Conservation (phyloP, 2,329 filamentous ascomycete species). For the Trichophyton verrucosum region DNA sequence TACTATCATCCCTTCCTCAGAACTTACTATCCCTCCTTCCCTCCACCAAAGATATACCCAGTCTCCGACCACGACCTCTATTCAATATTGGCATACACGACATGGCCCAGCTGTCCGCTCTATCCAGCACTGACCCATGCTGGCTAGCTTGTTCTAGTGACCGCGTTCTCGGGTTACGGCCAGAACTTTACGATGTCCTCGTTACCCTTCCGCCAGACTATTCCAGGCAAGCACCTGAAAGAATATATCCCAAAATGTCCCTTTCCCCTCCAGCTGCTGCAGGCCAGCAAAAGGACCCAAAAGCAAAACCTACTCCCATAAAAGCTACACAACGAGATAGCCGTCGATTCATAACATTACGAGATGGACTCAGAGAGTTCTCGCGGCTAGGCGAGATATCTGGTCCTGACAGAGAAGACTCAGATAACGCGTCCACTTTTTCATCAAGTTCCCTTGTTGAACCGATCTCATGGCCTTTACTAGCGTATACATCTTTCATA, state of each 20-base stretch:
- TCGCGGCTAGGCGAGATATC: constrained; percentile 15
- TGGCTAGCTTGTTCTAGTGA: constrained; percentile 97
- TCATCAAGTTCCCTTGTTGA: constrained; percentile 40
- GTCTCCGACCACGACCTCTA: constrained; percentile 60
- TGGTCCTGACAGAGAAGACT: constrained; percentile 21
- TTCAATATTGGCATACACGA: constrained; percentile 92
- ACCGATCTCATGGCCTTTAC: constrained; percentile 45
- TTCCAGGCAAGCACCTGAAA: constrained; percentile 45
- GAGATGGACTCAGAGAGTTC: constrained; percentile 43
- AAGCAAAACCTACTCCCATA: constrained; percentile 32
- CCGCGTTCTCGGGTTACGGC: constrained; percentile 78
- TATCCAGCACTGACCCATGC: constrained; percentile 40
- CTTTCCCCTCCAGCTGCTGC: constrained; percentile 42
- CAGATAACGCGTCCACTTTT: constrained; percentile 30
- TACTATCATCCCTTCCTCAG: constrained; percentile 76
- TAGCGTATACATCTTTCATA: constrained; percentile 51
- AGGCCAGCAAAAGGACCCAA: constrained; percentile 22
- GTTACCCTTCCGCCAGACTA: constrained; percentile 63
- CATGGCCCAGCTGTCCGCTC: constrained; percentile 62
- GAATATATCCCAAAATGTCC: constrained; percentile 61
- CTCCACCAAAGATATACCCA: constrained; percentile 42
- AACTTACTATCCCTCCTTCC: constrained; percentile 60
- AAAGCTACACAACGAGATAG: constrained; percentile 86
- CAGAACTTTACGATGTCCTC: constrained; percentile 75
- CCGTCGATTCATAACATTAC: constrained; percentile 61